These are phyloP conservation scores for Cardamine resedifolia DNA, from an alignment of 345 rosid genomes.

Conservation along the genomic window DNA sequence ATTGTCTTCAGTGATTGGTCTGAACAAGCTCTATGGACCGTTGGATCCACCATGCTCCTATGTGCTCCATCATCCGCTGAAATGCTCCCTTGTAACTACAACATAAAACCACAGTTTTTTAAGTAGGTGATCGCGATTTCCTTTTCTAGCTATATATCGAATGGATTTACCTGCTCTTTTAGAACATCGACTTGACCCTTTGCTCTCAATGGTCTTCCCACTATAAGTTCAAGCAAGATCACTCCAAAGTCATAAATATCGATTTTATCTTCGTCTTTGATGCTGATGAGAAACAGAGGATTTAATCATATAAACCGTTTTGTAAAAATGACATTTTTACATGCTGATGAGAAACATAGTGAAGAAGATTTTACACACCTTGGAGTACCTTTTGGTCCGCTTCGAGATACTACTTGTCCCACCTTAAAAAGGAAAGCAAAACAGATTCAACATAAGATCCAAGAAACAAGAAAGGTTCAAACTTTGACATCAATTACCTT, in stretches of 20 bases:
- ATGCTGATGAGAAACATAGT: conserved; percentile 5
- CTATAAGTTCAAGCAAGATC: conserved; percentile 80
- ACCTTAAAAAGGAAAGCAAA: conserved; percentile 43
- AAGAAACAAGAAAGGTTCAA: conserved; percentile 15
- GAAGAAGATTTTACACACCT: conserved; percentile 43
- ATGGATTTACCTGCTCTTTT: conserved; percentile 54
- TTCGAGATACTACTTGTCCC: conserved; percentile 46
- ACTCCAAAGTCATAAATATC: conserved; percentile 81
- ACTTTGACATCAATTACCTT: conserved; percentile 48
- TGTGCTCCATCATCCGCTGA: conserved; percentile 49
- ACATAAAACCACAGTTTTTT: not conserved
- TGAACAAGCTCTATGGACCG: conserved; percentile 55
- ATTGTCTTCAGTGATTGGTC: conserved; percentile 78
- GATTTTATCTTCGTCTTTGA: conserved; percentile 48
- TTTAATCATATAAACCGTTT: not conserved
- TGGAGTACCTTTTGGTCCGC: conserved; percentile 50
- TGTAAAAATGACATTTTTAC: not conserved
- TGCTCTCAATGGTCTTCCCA: conserved; percentile 60
- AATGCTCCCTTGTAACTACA: conserved; percentile 64
- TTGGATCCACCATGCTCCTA: conserved; percentile 63
- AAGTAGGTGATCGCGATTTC: not conserved
- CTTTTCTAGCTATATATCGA: not conserved
- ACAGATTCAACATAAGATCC: conserved; percentile 11
- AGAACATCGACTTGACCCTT: conserved; percentile 53
- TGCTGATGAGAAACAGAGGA: conserved; percentile 43